A percentile compares a stretch with the other conserved stretches of the same genome.
Evolutionary conservation across 2,329 filamentous ascomycete species (phyloP).

Genomic region (Ophiostoma angusticollis): DNA sequence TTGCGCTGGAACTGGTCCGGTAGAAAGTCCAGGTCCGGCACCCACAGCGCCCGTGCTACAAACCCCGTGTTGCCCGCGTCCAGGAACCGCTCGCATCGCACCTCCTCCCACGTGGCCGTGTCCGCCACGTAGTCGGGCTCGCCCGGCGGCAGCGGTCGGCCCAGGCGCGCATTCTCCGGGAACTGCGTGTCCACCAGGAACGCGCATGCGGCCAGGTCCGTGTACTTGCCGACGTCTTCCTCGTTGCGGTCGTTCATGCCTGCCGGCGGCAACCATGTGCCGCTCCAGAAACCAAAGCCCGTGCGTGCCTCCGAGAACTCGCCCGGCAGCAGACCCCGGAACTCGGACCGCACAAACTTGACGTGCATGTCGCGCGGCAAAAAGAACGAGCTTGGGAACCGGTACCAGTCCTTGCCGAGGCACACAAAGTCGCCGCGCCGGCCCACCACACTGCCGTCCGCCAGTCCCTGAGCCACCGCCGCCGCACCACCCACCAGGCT

Average conservation of each 20-base stretch:
- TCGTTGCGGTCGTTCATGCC: constrained; percentile 89
- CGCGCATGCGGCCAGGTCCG: constrained; percentile 58
- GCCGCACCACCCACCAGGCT: constrained; percentile 17
- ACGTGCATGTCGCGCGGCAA: constrained; percentile 70
- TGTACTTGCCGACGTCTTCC: constrained; percentile 81
- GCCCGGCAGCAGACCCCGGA: constrained; percentile 76
- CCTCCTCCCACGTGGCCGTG: constrained; percentile 58
- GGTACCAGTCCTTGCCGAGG: constrained; percentile 95
- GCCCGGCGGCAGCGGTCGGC: constrained; percentile 38
- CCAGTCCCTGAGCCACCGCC: neutral
- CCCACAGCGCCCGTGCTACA: constrained; percentile 66
- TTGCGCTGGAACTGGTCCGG: constrained; percentile 57
- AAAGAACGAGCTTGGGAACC: constrained; percentile 88
- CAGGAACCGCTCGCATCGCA: constrained; percentile 67
- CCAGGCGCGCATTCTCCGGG: constrained; percentile 33
- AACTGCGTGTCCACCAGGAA: constrained; percentile 86
- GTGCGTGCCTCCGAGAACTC: constrained; percentile 67
- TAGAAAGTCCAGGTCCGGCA: constrained; percentile 58
- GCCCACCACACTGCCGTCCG: constrained; percentile 33
- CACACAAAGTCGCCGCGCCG: constrained; percentile 60
- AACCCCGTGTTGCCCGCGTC: constrained; percentile 64
- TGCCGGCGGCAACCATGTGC: constrained; percentile 67
- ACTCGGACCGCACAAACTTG: constrained; percentile 86
- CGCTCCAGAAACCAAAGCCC: constrained; percentile 61
- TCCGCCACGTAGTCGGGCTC: constrained; percentile 76